phyloP scores from a whole-genome alignment of 2,329 filamentous ascomycete species.

The Epichloe sp. region DNA sequence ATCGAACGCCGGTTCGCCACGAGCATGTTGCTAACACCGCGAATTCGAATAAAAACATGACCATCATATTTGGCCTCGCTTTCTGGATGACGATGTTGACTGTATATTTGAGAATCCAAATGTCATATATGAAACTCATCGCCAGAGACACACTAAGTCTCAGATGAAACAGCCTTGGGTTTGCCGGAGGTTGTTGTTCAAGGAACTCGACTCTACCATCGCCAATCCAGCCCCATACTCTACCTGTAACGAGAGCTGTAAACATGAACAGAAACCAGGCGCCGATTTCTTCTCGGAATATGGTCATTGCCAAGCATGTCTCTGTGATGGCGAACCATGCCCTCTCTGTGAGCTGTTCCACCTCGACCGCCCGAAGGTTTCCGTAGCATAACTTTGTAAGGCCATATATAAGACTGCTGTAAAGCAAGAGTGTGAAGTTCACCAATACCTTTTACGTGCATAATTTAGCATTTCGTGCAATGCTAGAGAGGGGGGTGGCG shows the following conservation, averaged over 20 bases:
- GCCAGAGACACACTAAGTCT: conserved; percentile 67
- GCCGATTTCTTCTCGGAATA: conserved; percentile 89
- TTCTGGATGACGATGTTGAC: conserved; percentile 73
- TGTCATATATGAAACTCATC: conserved; percentile 67
- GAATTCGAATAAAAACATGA: conserved; percentile 99
- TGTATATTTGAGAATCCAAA: conserved; percentile 68
- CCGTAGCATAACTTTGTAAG: conserved; percentile 87
- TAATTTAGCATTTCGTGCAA: neutral
- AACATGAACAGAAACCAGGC: conserved; percentile 97
- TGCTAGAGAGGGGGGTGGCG: neutral
- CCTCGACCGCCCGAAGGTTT: conserved; percentile 79
- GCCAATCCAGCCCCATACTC: conserved; percentile 97
- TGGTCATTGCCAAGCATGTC: conserved; percentile 94
- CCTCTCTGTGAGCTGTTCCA: conserved; percentile 93
- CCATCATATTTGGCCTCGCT: conserved; percentile 96
- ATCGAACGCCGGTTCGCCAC: conserved; percentile 64
- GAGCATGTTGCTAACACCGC: conserved; percentile 74
- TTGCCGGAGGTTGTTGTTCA: conserved; percentile 87
- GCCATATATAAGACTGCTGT: conserved; percentile 69
- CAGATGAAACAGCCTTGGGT: conserved; percentile 76
- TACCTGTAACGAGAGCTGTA: conserved; percentile 77
- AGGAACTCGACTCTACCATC: conserved; percentile 88
- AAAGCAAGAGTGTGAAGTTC: conserved; percentile 75
- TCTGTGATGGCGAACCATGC: conserved; percentile 98
- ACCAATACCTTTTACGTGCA: conserved; percentile 60